Percentiles rank a stretch among this genome's conserved stretches.
These are phyloP conservation scores for Harrya chromipes DNA, from an alignment of 768 basidiomycete species.

Conservation along the genomic window DNA sequence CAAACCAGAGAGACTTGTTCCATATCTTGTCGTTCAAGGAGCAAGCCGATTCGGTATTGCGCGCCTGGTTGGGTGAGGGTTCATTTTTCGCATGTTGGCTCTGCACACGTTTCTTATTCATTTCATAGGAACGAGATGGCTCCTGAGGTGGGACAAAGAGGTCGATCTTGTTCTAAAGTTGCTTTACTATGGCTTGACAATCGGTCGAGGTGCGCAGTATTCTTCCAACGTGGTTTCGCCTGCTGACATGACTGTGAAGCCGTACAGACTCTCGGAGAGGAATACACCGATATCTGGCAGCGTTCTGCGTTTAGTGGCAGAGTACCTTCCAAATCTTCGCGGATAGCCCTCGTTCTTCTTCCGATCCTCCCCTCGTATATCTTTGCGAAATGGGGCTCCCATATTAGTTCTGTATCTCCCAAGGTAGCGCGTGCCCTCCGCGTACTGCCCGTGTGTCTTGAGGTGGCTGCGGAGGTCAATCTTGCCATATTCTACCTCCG, in stretches of 20 bases:
- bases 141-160: slow-evolving; percentile 79
- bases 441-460: slow-evolving; percentile 48
- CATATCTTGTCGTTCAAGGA: slow-evolving; percentile 74
- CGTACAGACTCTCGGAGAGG: slow-evolving; percentile 84
- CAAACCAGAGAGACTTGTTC: slow-evolving; percentile 80
- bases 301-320: slow-evolving; percentile 43
- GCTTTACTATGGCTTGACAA: slow-evolving; percentile 70
- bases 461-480: slow-evolving; percentile 65
- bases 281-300: slow-evolving; percentile 85
- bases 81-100: not conserved
- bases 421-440: slow-evolving; percentile 32
- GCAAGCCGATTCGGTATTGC: slow-evolving; percentile 68
- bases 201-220: slow-evolving; percentile 58
- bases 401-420: slow-evolving; percentile 32
- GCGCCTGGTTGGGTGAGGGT: slow-evolving; percentile 71
- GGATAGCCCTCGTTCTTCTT: slow-evolving; percentile 59
- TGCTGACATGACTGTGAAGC: slow-evolving; percentile 40
- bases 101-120: slow-evolving; percentile 10
- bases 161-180: slow-evolving; percentile 66
- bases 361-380: slow-evolving; percentile 65
- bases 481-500: slow-evolving; percentile 77
- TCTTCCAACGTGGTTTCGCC: not conserved
- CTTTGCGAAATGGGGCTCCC: slow-evolving; percentile 47
- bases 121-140: slow-evolving; percentile 68
- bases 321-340: slow-evolving; percentile 43